Base-by-base conservation (phyloP, 2,329 filamentous ascomycete species). In the Lasiodiplodia sp. region DNA sequence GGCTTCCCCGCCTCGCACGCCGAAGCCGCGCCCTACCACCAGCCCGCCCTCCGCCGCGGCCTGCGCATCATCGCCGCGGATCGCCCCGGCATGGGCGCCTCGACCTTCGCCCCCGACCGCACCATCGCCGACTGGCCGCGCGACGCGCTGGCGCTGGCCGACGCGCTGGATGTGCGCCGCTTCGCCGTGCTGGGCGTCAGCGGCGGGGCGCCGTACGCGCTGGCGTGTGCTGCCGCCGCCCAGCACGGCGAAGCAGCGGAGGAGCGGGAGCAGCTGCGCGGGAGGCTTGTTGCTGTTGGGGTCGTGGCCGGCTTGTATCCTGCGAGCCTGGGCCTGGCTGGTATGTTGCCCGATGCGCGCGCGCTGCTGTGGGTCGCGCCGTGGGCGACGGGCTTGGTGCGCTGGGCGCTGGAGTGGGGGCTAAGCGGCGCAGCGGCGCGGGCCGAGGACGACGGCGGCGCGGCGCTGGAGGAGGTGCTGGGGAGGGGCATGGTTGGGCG, bases 21-120 rank as follows among this genome's bases (percentile, higher is more conserved):
- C 21, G 82, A 85, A 73, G 78, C 73, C 23, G 76, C 75, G 28
- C 71, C 76, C 12, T 75, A 79, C 68, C 76, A 82, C 68, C 69
- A 76, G 0, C 68, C 65, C 23, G 51, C 57, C 58, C 58, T 51
- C 21, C 23, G 18, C 57, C 66, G 37, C 25, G 69, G 69, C 51
- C 55, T 69, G 53, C 70, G 71, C 62, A 57, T 73, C 57, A 69
- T 73, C 44, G 66, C 70, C 31, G 63, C 71, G 63, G 71, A 73
- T 49, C 68, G 71, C 6, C 71, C 71, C 21, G 71, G 71, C 60
- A 69, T 66, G 58, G 71, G 70, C 31, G 68, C 68, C 51, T 72
- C 70, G 25, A 70, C 71, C 6, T 64, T 69, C 28, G 16, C 49
- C 10, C 58, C 62, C 37, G 31, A 68, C 52, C 62, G 70, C 52